phyloP scores from a whole-genome alignment of 2,329 filamentous ascomycete species.

The Phaeophleospora eucalypticola region DNA sequence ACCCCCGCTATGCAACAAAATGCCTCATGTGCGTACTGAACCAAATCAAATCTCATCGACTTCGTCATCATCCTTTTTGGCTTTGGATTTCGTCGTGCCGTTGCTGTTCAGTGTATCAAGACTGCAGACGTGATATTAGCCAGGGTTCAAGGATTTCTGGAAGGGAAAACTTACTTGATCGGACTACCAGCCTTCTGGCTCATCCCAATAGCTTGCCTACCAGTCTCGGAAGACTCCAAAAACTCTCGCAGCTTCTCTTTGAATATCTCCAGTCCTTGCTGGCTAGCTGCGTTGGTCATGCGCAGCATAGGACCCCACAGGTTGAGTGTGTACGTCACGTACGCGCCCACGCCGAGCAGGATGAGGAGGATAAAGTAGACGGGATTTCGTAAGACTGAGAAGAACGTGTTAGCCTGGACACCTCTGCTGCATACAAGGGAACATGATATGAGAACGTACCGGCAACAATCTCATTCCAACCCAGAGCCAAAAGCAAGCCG shows the following conservation, averaged over 20 bases:
- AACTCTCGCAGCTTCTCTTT: conserved; percentile 90
- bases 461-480: conserved; percentile 98
- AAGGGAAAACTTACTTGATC: conserved; percentile 16
- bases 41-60: conserved; percentile 33
- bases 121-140: conserved; percentile 10
- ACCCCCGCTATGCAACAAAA: conserved; percentile 1
- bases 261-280: conserved; percentile 83
- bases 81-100: conserved; percentile 38
- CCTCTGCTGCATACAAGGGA: neutral
- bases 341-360: conserved; percentile 69
- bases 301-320: conserved; percentile 93
- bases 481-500: conserved; percentile 76
- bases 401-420: conserved; percentile 9
- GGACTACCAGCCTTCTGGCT: conserved; percentile 53
- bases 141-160: neutral
- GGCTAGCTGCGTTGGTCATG: conserved; percentile 84
- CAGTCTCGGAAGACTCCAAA: conserved; percentile 79
- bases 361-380: conserved; percentile 87
- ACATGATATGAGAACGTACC: conserved; percentile 55
- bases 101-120: conserved; percentile 41
- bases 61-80: conserved; percentile 30
- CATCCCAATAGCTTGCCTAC: conserved; percentile 78
- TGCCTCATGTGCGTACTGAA: neutral
- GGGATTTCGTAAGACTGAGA: conserved; percentile 82
- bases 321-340: conserved; percentile 89